A percentile compares a stretch with the other conserved stretches of the same genome.
Conservation (phyloP, 177 flowering plant species). For the Vitis hybrid region DNA sequence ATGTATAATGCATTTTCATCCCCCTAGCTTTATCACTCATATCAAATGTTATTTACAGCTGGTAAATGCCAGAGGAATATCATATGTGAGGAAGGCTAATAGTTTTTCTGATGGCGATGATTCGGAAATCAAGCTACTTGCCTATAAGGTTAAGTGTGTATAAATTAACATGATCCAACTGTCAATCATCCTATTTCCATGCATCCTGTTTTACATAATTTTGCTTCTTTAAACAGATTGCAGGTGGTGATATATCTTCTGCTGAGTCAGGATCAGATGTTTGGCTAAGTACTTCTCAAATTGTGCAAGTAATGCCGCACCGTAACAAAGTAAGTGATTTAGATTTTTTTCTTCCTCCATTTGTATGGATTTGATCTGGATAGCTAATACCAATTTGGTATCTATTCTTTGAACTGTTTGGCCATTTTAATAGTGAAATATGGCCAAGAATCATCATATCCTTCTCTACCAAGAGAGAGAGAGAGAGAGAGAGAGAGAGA, state of each 20-base stretch:
- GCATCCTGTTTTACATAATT: neutral
- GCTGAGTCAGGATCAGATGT: slow-evolving; percentile 30
- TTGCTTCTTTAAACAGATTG: slow-evolving; percentile 28
- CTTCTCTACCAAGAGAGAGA: too few species aligned
- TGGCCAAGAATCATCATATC: too few species aligned
- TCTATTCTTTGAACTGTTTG: too few species aligned
- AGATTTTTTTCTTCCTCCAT: neutral
- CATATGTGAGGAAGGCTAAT: slow-evolving; percentile 28
- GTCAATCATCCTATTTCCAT: neutral
- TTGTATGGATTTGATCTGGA: too few species aligned
- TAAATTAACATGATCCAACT: neutral
- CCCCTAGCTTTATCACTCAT: neutral
- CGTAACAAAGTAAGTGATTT: slow-evolving; percentile 16
- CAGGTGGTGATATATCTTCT: slow-evolving; percentile 29
- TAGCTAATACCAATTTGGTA: too few species aligned
- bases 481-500: too few species aligned
- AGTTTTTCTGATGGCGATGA: slow-evolving; percentile 45
- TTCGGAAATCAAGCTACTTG: slow-evolving; percentile 35
- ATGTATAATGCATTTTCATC: neutral
- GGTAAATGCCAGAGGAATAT: slow-evolving; percentile 40
- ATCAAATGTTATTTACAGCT: slow-evolving; percentile 38
- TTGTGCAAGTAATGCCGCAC: slow-evolving; percentile 14
- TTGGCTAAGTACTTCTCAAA: slow-evolving; percentile 10
- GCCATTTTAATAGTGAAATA: too few species aligned
- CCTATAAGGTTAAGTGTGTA: slow-evolving; percentile 41